phyloP scores from a whole-genome alignment of 2,329 filamentous ascomycete species.

The Grosmannia serpens region DNA sequence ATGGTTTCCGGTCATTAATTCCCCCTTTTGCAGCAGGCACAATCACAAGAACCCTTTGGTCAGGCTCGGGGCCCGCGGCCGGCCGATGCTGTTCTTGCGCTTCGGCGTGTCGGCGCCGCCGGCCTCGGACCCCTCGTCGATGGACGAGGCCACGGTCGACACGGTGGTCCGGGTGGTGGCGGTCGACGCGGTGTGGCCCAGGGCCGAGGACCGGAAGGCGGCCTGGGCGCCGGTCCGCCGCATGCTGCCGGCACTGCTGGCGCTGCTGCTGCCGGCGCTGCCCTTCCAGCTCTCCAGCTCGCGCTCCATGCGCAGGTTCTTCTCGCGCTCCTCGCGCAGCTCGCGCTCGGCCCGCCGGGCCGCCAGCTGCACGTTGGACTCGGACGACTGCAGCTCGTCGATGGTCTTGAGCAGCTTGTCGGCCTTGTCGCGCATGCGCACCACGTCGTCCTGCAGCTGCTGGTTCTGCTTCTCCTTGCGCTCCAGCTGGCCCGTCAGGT shows the following conservation, averaged over 20 bases:
- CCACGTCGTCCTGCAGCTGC: slow-evolving; percentile 72
- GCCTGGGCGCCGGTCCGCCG: slow-evolving; percentile 34
- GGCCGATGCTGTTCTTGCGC: slow-evolving; percentile 54
- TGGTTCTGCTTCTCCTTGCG: slow-evolving; percentile 80
- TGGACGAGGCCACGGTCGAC: slow-evolving; percentile 28
- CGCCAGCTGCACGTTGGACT: slow-evolving; percentile 69
- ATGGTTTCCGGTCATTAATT: not conserved
- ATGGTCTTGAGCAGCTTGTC: slow-evolving; percentile 83
- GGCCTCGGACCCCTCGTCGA: slow-evolving; percentile 16
- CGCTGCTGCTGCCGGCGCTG: slow-evolving; percentile 13
- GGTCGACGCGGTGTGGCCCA: slow-evolving; percentile 10
- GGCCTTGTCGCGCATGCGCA: slow-evolving; percentile 78
- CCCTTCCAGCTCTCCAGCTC: slow-evolving; percentile 63
- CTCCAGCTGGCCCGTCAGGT: slow-evolving; percentile 84
- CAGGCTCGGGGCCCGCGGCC: slow-evolving; percentile 51
- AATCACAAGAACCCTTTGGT: slow-evolving; percentile 62
- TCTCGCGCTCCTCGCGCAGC: slow-evolving; percentile 79
- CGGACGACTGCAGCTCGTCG: slow-evolving; percentile 83
- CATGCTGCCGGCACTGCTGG: slow-evolving; percentile 16
- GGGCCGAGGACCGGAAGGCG: slow-evolving; percentile 14
- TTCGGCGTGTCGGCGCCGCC: slow-evolving; percentile 38
- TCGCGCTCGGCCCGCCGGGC: slow-evolving; percentile 83
- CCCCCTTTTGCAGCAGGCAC: not conserved
- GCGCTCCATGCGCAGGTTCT: slow-evolving; percentile 66
- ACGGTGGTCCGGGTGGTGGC: slow-evolving; percentile 16